Percentiles rank a stretch among this genome's conserved stretches.
Evolutionary conservation across 2,329 filamentous ascomycete genomes (phyloP).

Genomic region (Fusarium sp.): DNA sequence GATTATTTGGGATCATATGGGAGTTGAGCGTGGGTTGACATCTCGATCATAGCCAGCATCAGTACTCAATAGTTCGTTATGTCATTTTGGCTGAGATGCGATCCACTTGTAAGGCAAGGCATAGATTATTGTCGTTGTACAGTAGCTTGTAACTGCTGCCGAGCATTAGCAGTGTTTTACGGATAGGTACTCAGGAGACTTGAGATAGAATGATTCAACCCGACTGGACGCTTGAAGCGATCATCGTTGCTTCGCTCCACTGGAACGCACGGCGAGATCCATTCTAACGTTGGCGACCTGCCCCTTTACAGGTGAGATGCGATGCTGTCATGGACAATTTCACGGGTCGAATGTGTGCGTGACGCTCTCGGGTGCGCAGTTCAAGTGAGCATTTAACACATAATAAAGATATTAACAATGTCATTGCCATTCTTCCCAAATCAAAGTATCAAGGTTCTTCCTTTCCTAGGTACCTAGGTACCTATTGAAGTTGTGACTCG

Average conservation of each 20-base stretch:
- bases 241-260: conserved; percentile 19
- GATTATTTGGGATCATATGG: conserved; percentile 26
- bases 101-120: conserved; percentile 36
- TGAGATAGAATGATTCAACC: neutral
- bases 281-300: conserved; percentile 29
- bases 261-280: conserved; percentile 33
- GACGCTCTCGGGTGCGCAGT: conserved; percentile 35
- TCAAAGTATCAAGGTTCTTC: neutral
- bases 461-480: no score
- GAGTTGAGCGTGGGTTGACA: conserved; percentile 27
- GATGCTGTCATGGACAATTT: conserved; percentile 43
- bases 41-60: conserved; percentile 28
- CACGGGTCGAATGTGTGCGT: conserved; percentile 27
- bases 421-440: neutral
- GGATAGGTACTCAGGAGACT: neutral
- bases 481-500: conserved; percentile 26
- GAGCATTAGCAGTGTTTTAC: neutral
- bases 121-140: neutral
- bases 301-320: conserved; percentile 27
- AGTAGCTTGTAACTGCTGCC: neutral
- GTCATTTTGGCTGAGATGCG: conserved; percentile 10
- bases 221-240: conserved; percentile 8
- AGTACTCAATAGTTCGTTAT: neutral
- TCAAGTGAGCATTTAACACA: conserved; percentile 29
- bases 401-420: neutral